These are phyloP conservation scores for Plasmopara viticola DNA, from an alignment of 352 stramenopile species.

Conservation along the genomic window DNA sequence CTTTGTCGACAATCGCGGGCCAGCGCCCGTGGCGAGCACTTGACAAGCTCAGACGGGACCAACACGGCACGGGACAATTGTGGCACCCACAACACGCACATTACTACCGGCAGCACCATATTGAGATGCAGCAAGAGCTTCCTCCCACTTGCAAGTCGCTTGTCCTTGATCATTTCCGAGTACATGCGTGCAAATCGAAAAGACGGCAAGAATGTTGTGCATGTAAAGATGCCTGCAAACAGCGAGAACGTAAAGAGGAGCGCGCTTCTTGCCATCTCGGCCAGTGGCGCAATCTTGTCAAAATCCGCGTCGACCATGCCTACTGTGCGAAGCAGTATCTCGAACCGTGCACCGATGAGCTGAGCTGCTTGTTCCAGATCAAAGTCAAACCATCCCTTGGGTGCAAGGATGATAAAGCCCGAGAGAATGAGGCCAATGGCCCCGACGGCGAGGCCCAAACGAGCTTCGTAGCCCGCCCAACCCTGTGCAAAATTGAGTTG, in stretches of 20 bases:
- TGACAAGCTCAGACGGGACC: slow-evolving; percentile 41
- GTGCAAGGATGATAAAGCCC: slow-evolving; percentile 54
- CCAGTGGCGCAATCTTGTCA: slow-evolving; percentile 32
- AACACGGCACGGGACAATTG: slow-evolving; percentile 39
- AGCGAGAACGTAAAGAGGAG: slow-evolving; percentile 35
- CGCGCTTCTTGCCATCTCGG: slow-evolving; percentile 16
- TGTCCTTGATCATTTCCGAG: slow-evolving; percentile 52
- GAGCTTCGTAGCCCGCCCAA: slow-evolving; percentile 47
- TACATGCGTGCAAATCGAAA: slow-evolving; percentile 82
- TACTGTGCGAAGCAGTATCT: slow-evolving; percentile 47
- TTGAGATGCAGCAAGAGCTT: slow-evolving; percentile 68
- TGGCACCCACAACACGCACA: slow-evolving; percentile 50
- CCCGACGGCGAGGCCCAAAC: slow-evolving; percentile 47
- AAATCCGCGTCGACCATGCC: slow-evolving; percentile 61
- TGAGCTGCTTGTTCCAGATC: slow-evolving; percentile 48
- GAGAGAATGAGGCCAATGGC: slow-evolving; percentile 51
- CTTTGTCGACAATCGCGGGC: slow-evolving; percentile 50
- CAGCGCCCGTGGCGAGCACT: slow-evolving; percentile 36
- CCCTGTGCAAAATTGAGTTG: slow-evolving; percentile 69
- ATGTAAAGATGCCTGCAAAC: slow-evolving; percentile 47
- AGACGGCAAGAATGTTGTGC: slow-evolving; percentile 58
- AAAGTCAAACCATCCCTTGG: slow-evolving; percentile 58
- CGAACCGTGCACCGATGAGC: slow-evolving; percentile 29
- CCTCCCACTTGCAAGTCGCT: slow-evolving; percentile 16
- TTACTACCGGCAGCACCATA: slow-evolving; percentile 55